These are phyloP conservation scores for Nicotiana benthamiana DNA, from an alignment of 257 asterid species.

Conservation along the genomic window DNA sequence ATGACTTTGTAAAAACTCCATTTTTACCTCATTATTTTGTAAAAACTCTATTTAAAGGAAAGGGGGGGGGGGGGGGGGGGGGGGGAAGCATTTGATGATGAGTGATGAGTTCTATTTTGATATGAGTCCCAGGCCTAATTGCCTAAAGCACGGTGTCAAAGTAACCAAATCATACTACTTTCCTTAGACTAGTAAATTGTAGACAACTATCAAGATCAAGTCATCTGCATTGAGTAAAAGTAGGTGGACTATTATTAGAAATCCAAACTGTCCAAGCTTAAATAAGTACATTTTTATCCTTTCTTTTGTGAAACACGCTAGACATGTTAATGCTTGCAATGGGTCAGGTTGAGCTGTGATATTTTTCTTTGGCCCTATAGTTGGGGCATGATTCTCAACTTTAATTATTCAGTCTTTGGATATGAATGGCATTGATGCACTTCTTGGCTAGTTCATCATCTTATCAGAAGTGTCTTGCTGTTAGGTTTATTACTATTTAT, in stretches of 20 bases:
- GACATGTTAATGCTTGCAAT: slow-evolving; percentile 1
- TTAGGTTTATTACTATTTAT: slow-evolving; percentile 2
- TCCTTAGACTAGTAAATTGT: background rate
- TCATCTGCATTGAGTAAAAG: background rate
- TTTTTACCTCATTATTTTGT: background rate
- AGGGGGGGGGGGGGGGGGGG: too few species aligned
- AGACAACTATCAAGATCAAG: background rate
- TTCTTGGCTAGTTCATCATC: background rate
- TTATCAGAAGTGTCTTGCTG: background rate
- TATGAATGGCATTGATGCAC: slow-evolving; percentile 3
- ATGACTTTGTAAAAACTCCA: background rate
- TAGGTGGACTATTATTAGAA: background rate
- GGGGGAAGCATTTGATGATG: background rate
- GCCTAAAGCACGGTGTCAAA: background rate
- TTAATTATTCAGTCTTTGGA: background rate
- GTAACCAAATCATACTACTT: background rate
- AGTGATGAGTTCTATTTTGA: background rate
- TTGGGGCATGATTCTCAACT: background rate
- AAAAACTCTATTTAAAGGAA: background rate
- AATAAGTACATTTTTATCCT: background rate
- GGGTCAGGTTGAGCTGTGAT: slow-evolving; percentile 6
- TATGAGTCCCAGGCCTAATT: background rate
- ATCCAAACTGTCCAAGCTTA: background rate
- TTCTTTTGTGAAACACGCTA: background rate
- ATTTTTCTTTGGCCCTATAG: background rate